Base-by-base conservation (phyloP, 768 basidiomycete genomes). In the Botryobasidium botryosum region DNA sequence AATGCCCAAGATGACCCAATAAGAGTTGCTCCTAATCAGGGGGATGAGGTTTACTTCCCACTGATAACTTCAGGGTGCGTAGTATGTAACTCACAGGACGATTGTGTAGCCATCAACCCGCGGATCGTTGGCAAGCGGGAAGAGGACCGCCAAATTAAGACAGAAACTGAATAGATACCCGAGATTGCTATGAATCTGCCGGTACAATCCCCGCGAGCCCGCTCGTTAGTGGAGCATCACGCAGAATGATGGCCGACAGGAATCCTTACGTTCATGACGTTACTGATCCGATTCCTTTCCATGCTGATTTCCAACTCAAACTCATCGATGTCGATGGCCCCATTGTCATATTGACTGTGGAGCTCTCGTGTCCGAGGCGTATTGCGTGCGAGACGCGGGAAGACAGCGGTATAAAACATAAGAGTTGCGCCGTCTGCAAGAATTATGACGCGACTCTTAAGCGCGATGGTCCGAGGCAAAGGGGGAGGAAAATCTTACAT, bases 201-300 rank as follows among this genome's bases (percentile, higher is more conserved):
- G n/a, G 41, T 23, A 13, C 43, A 5, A n/a, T n/a, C n/a, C n/a
- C n/a, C n/a, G n/a, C 40, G 45, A 43, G 17, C 32, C 23, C 28
- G 8, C 20, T 31, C 13, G 20, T 38, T 27, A 24, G 7, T 7
- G 32, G 21, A 37, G 21, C 24, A 23, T 25, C n/a, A n/a, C n/a
- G n/a, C n/a, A n/a, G n/a, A n/a, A n/a, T n/a, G 15, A 46, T n/a
- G 12, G 24, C 23, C 13, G 42, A 13, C 32, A 27, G 44, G 18
- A 43, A 35, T 3, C 51, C 68, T 39, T 39, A 83, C 83, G 33
- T 79, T 85, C 54, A 77, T 80, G 50, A 85, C 80, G 53, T 84
- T 86, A 55, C 83, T 82, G 47, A 88, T 79, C 50, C 76, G 63
- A 49, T 84, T 88, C 68, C 83, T 84, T 62, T 86, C 80, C 35